Conservation (phyloP, 164 flowering plant species). For the Malania oleifera region DNA sequence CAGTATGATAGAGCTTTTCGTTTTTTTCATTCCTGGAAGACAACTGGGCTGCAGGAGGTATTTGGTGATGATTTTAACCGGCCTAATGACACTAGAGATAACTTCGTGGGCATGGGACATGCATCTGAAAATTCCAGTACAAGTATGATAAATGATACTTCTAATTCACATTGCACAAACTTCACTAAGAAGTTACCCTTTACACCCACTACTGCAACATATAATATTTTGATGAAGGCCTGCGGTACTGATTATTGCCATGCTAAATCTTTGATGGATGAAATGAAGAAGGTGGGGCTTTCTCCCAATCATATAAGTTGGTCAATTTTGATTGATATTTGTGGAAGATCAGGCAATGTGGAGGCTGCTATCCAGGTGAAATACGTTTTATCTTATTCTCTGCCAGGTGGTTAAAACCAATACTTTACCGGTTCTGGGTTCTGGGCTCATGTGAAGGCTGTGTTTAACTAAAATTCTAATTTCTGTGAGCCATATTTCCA, state of each 20-base stretch:
- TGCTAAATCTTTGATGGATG: conserved; percentile 69
- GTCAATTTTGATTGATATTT: conserved; percentile 69
- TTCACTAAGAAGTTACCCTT: conserved; percentile 41
- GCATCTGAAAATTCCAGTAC: conserved; percentile 11
- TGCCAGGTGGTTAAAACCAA: neutral
- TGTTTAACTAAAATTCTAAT: too few species aligned
- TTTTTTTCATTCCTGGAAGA: conserved; percentile 66
- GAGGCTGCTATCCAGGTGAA: conserved; percentile 64
- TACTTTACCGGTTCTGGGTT: too few species aligned
- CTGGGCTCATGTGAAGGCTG: neutral
- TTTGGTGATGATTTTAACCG: conserved; percentile 10
- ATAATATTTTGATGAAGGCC: conserved; percentile 86
- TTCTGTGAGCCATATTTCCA: too few species aligned
- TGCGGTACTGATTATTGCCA: conserved; percentile 75
- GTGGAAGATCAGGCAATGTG: conserved; percentile 57
- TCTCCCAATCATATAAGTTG: conserved; percentile 81
- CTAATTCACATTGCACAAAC: conserved; percentile 24
- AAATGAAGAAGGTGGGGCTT: conserved; percentile 67
- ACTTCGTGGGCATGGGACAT: conserved; percentile 4
- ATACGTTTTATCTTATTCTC: neutral
- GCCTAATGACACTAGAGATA: conserved; percentile 4
- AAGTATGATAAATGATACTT: conserved; percentile 8
- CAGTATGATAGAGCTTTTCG: conserved; percentile 92
- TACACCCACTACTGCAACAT: conserved; percentile 68
- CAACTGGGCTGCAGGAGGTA: conserved; percentile 21